Evolutionary conservation across 129 eudicot species (phyloP).

Genomic region (Logfia minima): DNA sequence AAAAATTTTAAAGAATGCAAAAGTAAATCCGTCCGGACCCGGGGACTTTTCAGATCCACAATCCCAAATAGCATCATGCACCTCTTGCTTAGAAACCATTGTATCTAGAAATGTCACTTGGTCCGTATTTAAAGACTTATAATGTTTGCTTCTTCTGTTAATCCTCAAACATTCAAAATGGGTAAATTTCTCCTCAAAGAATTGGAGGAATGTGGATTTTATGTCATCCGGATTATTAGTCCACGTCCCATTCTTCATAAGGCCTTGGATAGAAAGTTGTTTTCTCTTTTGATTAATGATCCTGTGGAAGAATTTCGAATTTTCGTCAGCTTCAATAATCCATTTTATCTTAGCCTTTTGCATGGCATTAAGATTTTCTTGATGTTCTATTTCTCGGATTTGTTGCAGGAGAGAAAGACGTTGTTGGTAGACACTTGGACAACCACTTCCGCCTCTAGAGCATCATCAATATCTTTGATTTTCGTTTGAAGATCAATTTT

Average conservation of each 20-base stretch:
- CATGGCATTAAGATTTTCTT: background rate
- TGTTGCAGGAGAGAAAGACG: background rate
- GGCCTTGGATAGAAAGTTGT: background rate
- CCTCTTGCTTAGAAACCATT: background rate
- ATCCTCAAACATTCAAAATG: no score
- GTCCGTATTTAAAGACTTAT: background rate
- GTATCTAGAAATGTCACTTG: background rate
- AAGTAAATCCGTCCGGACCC: background rate
- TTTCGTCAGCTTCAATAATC: background rate
- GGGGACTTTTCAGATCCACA: background rate
- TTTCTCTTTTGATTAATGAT: background rate
- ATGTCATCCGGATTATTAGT: background rate
- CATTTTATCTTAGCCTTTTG: background rate
- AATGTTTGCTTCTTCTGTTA: background rate
- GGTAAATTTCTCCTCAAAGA: no score
- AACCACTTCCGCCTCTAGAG: no score
- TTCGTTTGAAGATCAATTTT: no score
- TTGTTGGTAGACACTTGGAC: background rate
- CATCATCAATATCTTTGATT: no score
- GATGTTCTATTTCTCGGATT: background rate
- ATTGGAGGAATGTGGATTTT: no score
- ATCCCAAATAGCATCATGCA: background rate
- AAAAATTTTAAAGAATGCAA: background rate
- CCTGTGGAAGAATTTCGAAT: background rate
- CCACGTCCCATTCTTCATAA: background rate